A percentile compares a stretch with the other conserved stretches of the same genome.
Conservation (phyloP, 345 rosid genomes). For the Excoecaria cochinchinensis region DNA sequence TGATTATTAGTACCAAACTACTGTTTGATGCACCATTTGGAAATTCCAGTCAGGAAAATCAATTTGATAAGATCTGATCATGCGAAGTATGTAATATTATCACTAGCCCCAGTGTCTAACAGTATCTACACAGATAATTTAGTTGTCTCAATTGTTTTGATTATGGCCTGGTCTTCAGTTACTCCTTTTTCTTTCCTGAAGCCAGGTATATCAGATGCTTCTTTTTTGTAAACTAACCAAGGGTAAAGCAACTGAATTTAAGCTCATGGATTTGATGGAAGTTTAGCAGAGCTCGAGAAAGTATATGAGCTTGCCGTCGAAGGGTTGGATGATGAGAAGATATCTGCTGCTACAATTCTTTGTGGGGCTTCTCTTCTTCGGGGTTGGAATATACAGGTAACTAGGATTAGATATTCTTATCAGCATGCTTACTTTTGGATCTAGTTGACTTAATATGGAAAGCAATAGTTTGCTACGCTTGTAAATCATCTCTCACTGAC, state of each 20-base stretch:
- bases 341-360: conserved; percentile 85
- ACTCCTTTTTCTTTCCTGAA: conserved; percentile 59
- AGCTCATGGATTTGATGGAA: conserved; percentile 88
- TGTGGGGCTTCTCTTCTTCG: conserved; percentile 93
- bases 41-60: conserved; percentile 1
- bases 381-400: conserved; percentile 96
- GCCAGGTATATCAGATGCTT: conserved; percentile 65
- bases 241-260: conserved; percentile 77
- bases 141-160: conserved; percentile 22
- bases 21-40: not conserved
- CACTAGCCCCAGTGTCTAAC: conserved; percentile 4
- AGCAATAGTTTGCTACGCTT: not conserved
- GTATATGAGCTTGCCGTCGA: conserved; percentile 79
- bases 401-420: not conserved
- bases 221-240: conserved; percentile 66
- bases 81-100: not conserved
- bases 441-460: not conserved
- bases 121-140: conserved; percentile 13
- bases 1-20: not conserved
- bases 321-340: conserved; percentile 89
- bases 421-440: not conserved
- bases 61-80: not conserved
- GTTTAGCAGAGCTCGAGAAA: conserved; percentile 96
- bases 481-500: not conserved
- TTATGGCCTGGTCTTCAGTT: conserved; percentile 59